Evolutionary conservation across 352 stramenopile species (phyloP), one percentile per base, ranked within the genome.

Genomic region (Globisporangium paroecandrum): DNA sequence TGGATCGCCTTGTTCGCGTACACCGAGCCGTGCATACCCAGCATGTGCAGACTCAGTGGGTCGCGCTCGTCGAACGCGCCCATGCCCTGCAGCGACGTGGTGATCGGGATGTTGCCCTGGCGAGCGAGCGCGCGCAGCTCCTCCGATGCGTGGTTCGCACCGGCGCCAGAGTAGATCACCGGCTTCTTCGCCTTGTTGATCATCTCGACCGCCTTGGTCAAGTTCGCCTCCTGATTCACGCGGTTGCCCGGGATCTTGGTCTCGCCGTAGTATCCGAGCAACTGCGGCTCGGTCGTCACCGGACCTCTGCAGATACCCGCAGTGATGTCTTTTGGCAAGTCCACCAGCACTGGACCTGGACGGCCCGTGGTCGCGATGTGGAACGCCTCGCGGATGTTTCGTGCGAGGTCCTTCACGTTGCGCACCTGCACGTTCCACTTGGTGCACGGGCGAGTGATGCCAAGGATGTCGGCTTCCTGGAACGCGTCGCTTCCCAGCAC

Each of bases 401-500:
- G 89, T 9, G 96, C 94, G 64, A 99, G 76, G 72, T 99, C 96
- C 54, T 97, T 97, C 25, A 98, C 92, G 75, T 91, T 91, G 63
- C 96, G 97, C 73, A 99, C 97, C 74, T 98, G 93, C 70, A 98
- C 95, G 69, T 97, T 98, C 94, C 94, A 98, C 87, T 99, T 99
- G 68, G 95, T 98, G 71, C 91, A 97, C 27, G 94, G 93, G 22
- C 81, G 87, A 46, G 72, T 97, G 80, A 93, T 95, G 49, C 88
- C 88, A 61, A 95, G 62, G 38, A 95, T 81, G 66, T 95, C 88
- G 27, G 87, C 87, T 57, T 92, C 90, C 71, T 98, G 95, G 77
- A 98, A 98, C 34, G 95, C 95, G 78, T 98, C 95, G 62, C 78
- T 95, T 55, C 84, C 79, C 10, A 97, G 91, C 67, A 97, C 95